Evolutionary conservation across 352 stramenopile genomes (phyloP).

Genomic region (Aphanomyces euteiches): DNA sequence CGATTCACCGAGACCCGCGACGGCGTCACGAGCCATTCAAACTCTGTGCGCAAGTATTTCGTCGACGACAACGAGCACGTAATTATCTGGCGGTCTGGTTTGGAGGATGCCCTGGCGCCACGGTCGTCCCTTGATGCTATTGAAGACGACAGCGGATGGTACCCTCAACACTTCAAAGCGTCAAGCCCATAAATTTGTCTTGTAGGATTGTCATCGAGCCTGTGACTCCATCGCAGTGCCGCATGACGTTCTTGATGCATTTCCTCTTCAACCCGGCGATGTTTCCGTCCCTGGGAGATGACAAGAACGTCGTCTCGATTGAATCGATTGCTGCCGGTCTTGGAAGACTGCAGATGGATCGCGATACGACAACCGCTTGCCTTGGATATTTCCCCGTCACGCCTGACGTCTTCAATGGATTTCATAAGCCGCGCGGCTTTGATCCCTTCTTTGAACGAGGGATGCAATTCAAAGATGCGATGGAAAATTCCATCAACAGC

Average conservation of each 20-base stretch:
- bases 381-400: background rate
- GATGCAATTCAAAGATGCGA: too few relatives aligned
- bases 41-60: constrained; percentile 10
- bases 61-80: background rate
- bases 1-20: constrained; percentile 2
- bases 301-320: background rate
- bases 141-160: constrained; percentile 21
- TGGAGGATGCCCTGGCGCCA: constrained; percentile 22
- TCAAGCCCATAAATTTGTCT: background rate
- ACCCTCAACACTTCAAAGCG: too few relatives aligned
- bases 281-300: background rate
- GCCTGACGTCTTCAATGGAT: background rate
- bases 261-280: background rate
- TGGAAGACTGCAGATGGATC: background rate
- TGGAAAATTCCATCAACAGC: too few relatives aligned
- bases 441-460: too few relatives aligned
- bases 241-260: background rate
- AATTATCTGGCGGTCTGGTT: constrained; percentile 16
- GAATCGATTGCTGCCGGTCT: background rate
- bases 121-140: constrained; percentile 2
- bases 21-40: background rate
- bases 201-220: constrained; percentile 5
- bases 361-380: background rate
- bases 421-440: background rate
- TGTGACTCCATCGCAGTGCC: too few relatives aligned